Conservation (phyloP, 306 rosid genomes). For the Trifolium repens region DNA sequence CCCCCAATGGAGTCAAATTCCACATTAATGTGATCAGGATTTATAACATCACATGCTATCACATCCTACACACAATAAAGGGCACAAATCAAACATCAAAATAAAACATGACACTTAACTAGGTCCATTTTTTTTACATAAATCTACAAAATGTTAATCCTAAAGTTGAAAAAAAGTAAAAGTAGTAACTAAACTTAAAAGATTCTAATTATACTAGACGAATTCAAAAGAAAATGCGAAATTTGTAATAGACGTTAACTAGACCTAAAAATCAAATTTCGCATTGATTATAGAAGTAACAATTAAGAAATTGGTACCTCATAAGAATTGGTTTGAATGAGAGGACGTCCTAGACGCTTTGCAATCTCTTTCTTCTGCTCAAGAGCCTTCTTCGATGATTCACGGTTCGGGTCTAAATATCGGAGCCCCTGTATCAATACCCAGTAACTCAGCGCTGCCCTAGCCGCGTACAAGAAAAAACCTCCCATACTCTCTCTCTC, state of each 20-base stretch:
- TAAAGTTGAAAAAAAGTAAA: no score
- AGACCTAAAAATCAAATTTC: not conserved
- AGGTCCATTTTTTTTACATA: not conserved
- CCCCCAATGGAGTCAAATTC: conserved; percentile 93
- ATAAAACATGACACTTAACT: not conserved
- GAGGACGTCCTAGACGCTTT: conserved; percentile 94
- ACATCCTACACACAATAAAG: conserved; percentile 73
- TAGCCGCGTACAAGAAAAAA: conserved; percentile 78
- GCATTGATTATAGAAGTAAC: no score
- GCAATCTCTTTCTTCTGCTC: conserved; percentile 93
- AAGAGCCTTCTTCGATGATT: conserved; percentile 79
- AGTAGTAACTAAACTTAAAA: no score
- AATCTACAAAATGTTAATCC: not conserved
- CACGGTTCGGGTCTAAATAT: conserved; percentile 94
- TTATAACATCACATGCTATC: conserved; percentile 93
- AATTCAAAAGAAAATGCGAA: no score
- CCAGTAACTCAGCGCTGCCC: conserved; percentile 87
- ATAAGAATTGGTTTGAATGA: conserved; percentile 79
- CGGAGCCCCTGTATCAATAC: conserved; percentile 77
- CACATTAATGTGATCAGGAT: conserved; percentile 90
- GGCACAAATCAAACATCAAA: not conserved
- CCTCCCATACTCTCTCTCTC: conserved; percentile 48
- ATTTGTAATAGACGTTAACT: not conserved
- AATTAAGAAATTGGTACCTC: conserved; percentile 53
- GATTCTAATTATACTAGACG: no score